Evolutionary conservation across 495 filamentous ascomycete species (phyloP).

Genomic region (Hyaloscypha finlandica): DNA sequence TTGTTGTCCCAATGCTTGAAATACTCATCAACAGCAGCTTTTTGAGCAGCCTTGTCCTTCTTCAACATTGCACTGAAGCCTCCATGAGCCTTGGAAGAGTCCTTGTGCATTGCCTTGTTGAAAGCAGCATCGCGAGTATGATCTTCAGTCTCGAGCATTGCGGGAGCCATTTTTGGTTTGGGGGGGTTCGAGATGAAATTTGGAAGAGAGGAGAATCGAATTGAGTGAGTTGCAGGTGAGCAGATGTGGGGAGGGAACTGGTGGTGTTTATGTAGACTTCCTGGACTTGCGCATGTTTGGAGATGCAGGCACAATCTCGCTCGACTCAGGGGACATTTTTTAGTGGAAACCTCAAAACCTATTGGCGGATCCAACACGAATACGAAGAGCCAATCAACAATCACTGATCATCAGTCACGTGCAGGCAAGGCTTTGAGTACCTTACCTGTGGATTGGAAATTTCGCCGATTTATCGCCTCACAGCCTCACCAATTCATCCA

Average conservation of each 20-base stretch:
- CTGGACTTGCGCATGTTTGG: neutral
- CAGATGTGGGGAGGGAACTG: conserved; percentile 4
- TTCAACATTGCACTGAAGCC: conserved; percentile 81
- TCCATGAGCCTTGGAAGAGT: conserved; percentile 67
- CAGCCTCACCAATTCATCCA: conserved; percentile 4
- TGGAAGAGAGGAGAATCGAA: neutral
- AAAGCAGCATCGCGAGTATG: conserved; percentile 89
- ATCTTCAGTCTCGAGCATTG: conserved; percentile 82
- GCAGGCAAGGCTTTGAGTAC: neutral
- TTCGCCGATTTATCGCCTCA: conserved; percentile 4
- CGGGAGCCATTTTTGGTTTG: conserved; percentile 61
- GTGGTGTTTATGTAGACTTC: conserved; percentile 10
- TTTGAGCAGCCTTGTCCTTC: conserved; percentile 81
- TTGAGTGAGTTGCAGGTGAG: neutral
- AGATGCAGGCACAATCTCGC: neutral
- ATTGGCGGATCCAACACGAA: neutral
- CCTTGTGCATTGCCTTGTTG: conserved; percentile 89
- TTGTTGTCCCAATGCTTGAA: conserved; percentile 99
- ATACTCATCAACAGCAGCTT: conserved; percentile 93
- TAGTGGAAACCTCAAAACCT: neutral
- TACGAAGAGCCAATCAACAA: neutral
- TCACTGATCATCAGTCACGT: neutral
- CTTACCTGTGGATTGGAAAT: neutral
- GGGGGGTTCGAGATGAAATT: neutral
- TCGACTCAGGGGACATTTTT: neutral